Evolutionary conservation across 768 basidiomycete species (phyloP), one percentile per base, ranked within the genome.

Genomic region (Naganishia friedmannii): DNA sequence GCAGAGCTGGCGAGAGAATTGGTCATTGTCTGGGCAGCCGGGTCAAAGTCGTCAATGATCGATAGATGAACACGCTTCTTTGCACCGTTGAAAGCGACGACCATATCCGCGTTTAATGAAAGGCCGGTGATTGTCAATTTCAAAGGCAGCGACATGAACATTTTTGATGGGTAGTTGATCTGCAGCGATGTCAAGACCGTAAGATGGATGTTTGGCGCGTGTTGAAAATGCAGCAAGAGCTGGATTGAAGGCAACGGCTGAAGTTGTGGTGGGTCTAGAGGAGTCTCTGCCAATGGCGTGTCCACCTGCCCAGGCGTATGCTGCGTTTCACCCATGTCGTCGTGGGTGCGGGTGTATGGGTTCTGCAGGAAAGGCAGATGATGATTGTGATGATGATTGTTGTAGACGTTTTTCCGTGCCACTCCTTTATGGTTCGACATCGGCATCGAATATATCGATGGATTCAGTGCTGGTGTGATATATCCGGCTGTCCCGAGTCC

Each of bases 71-170:
- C 84, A 10, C 93, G 86, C 57, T 86, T 82, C 66, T 88, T 87
- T 72, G 87, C 86, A 70, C 91, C 92, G 77, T 95, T 90, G 82
- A 93, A 97, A 15, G 95, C 96, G 42, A 97, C 86, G 10, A 91
- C 90, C 54, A 98, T 83, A 76, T 95, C 91, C 69, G 91, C 92
- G 15, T 86, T 85, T 80, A 98, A 91, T 17, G 93, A 84, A 69
- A 98, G 84, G 0, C 92, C 91, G 0, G 90, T 94, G 31, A 98
- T 87, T n/a, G 89, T 90, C 67, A 98, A 88, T 76, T 91, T 90
- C 80, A 99, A 91, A 8, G 96, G 96, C 29, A 99, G 86, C 17
- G 91, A 89, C 94, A 99, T 97, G 85, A 99, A 98, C 79, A 90
- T 87, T 0, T 90, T 89, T 0, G 93, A 93, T 6, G 96, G 96